Base-by-base conservation (phyloP, 2,329 filamentous ascomycete species). In the Lasiodiplodia sp. region DNA sequence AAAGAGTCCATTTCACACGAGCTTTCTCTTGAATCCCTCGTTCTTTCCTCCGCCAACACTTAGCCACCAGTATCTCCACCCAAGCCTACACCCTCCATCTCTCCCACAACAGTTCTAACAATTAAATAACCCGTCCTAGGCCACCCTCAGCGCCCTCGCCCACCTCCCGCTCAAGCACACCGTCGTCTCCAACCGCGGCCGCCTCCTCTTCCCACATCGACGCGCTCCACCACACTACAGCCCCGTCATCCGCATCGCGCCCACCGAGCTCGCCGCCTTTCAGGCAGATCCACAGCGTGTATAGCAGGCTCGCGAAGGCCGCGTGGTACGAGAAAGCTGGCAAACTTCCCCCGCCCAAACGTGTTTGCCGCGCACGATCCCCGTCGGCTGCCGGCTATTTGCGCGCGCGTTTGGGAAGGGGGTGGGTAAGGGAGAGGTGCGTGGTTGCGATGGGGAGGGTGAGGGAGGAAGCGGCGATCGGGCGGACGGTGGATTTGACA, bases 131-230 rank as follows among this genome's bases (percentile, higher is more conserved):
- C 18, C 4, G 8, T 10, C 8, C 1, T 4, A 77, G 74, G 66
- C 74, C 21, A 47, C 71, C 52, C 74, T 73, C 52, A 64, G 70
- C 11, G 73, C 72, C 37, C 65, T 76, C 25, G 78, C 76, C 7
- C 74, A 77, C 63, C 73, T 77, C n/a, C 72, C 73, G 23, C 72
- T 82, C 31, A 82, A 82, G 68, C 71, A 75, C 10, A 77, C 78
- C 10, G 77, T 81, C 18, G 70, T 81, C 7, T 72, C 72, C 6
- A n/a, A n/a, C n/a, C n/a, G n/a, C n/a, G 80, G 80, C 10, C 76
- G 78, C 12, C 76, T 80, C 2, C 77, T 80, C 60, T 77, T 80
- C 67, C 67, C 79, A 80, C 71, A 78, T 82, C 44, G 75, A 82
- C 68, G 67, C 70, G 5, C 73, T 82, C 0, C 80, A 82, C 70